Percentiles rank a stretch among this genome's conserved stretches.
phyloP scores from a whole-genome alignment of 1,139 yeast species.

The Hansenula sp. region DNA sequence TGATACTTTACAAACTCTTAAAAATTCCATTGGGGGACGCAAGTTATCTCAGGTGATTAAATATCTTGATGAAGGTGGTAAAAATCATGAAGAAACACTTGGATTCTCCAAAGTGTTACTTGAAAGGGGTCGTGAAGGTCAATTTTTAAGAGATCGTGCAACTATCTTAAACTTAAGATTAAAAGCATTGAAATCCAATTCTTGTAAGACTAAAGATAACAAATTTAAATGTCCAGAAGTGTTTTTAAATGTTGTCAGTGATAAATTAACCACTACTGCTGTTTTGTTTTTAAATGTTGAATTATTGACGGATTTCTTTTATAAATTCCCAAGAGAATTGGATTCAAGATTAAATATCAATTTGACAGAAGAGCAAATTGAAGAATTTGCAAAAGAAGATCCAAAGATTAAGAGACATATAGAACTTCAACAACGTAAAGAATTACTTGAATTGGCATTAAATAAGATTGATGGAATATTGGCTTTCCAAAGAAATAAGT shows the following conservation, averaged over 20 bases:
- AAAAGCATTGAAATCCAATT: conserved; percentile 67
- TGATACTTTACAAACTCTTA: conserved; percentile 55
- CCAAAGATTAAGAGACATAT: conserved; percentile 86
- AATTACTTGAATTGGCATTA: conserved; percentile 76
- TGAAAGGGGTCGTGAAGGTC: conserved; percentile 75
- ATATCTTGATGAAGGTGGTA: conserved; percentile 45
- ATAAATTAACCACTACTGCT: conserved; percentile 88
- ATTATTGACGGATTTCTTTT: conserved; percentile 87
- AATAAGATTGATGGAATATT: conserved; percentile 84
- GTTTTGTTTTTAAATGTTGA: conserved; percentile 92
- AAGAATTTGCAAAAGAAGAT: conserved; percentile 90
- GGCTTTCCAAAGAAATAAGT: conserved; percentile 57
- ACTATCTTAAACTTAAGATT: conserved; percentile 70
- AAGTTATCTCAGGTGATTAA: conserved; percentile 80
- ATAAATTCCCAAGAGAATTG: conserved; percentile 91
- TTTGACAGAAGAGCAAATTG: conserved; percentile 73
- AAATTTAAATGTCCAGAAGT: conserved; percentile 93
- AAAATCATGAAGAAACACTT: conserved; percentile 48
- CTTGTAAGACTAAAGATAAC: conserved; percentile 73
- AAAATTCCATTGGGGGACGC: conserved; percentile 73
- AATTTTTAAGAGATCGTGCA: conserved; percentile 76
- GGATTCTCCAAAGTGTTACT: conserved; percentile 74
- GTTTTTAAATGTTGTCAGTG: conserved; percentile 87
- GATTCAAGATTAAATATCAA: conserved; percentile 64
- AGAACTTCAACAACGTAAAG: conserved; percentile 90